phyloP scores from a whole-genome alignment of 2,329 filamentous ascomycete species.

The Exserohilum turcica region DNA sequence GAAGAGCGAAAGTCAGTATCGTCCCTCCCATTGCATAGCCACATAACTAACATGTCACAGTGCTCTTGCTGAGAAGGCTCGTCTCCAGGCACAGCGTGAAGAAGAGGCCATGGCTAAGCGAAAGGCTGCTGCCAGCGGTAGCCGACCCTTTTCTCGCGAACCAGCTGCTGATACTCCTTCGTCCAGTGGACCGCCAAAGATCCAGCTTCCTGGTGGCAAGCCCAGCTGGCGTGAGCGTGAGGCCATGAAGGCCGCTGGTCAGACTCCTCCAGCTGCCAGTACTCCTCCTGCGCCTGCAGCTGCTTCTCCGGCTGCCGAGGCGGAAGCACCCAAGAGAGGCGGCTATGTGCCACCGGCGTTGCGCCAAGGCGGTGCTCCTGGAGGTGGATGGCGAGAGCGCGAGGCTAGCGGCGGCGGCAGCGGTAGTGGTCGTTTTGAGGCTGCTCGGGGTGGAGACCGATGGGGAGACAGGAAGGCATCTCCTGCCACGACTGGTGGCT shows the following conservation, averaged over 20 bases:
- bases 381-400: conserved; percentile 46
- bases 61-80: conserved; percentile 66
- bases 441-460: conserved; percentile 29
- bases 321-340: conserved; percentile 45
- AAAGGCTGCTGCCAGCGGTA: conserved; percentile 47
- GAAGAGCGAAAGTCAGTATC: conserved; percentile 62
- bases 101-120: conserved; percentile 83
- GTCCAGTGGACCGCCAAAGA: conserved; percentile 62
- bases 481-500: conserved; percentile 40
- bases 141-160: conserved; percentile 40
- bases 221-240: conserved; percentile 77
- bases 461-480: conserved; percentile 42
- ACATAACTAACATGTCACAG: conserved; percentile 51
- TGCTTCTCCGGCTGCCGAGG: conserved; percentile 40
- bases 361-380: conserved; percentile 43
- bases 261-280: conserved; percentile 34
- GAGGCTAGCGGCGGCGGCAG: conserved; percentile 36
- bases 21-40: conserved; percentile 4
- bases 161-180: conserved; percentile 44
- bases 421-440: conserved; percentile 23
- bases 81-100: conserved; percentile 77
- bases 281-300: conserved; percentile 42
- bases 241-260: conserved; percentile 53
- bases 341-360: conserved; percentile 56
- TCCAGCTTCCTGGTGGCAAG: conserved; percentile 66